Evolutionary conservation across 2,329 filamentous ascomycete species (phyloP).

Genomic region (Botryosphaeria dothidea): DNA sequence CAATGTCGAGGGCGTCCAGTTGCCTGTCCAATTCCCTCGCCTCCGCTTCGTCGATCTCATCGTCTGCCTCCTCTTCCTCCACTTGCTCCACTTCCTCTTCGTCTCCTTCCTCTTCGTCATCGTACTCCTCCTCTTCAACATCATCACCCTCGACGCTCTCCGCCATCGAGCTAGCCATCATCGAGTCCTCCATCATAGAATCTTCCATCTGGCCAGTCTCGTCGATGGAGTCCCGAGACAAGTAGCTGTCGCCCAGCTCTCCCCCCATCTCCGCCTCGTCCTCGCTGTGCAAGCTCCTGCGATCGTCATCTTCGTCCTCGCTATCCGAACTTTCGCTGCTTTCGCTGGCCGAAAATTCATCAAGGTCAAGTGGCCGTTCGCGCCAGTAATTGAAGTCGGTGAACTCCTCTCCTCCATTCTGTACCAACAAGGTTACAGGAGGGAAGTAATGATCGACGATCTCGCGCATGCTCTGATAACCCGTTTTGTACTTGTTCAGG

Average conservation of each 20-base stretch:
- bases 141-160: constrained; percentile 46
- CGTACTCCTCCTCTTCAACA: constrained; percentile 24
- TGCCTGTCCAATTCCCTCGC: constrained; percentile 16
- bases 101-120: constrained; percentile 29
- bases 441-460: constrained; percentile 98
- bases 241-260: constrained; percentile 58
- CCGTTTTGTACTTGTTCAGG: constrained; percentile 93
- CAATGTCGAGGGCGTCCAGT: constrained; percentile 15
- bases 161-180: constrained; percentile 3
- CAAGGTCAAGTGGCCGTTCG: constrained; percentile 77
- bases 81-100: too few species aligned
- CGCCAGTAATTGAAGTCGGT: constrained; percentile 99
- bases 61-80: constrained; percentile 27
- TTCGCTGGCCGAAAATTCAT: constrained; percentile 86
- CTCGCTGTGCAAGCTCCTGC: constrained; percentile 47
- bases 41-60: constrained; percentile 16
- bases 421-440: constrained; percentile 81
- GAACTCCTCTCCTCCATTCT: constrained; percentile 87
- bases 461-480: constrained; percentile 95
- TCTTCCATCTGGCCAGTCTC: constrained; percentile 45
- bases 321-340: constrained; percentile 37
- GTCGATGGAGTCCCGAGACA: constrained; percentile 54
- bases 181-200: constrained; percentile 46
- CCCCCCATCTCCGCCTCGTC: constrained; percentile 53
- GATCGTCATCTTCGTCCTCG: constrained; percentile 53